Base-by-base conservation (phyloP, 768 basidiomycete genomes). In the Hypholoma fasciculare region DNA sequence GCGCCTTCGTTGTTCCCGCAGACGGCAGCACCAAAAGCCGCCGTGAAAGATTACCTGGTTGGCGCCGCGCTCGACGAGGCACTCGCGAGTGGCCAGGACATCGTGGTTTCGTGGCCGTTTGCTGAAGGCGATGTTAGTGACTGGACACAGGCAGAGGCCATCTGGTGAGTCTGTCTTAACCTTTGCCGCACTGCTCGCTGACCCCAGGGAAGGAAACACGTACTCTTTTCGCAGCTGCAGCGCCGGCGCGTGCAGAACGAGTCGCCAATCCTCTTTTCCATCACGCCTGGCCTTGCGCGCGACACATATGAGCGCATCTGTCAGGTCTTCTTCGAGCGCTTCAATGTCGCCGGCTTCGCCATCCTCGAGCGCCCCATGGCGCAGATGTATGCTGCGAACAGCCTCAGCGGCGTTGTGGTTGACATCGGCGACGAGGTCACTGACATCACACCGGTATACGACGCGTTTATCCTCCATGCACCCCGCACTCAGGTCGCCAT, bases 321-420 rank as follows among this genome's bases (percentile, higher is more conserved):
- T 64, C 92, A 90, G 66, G 80, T 92, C 39, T 92, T 96, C 74
- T 97, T 97, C 65, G 94, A 96, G 68, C 88, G 91, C 23, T 92
- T 96, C 82, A 94, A 95, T 67, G 88, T 90, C 26, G 88, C 95
- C 8, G 91, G 87, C 14, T 84, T 96, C 62, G 82, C 83, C 54
- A 79, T 95, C 63, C 77, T 94, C 50, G 89, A 95, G 56, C 90
- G 93, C 0, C 89, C 94, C 19, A 82, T 94, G 71, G 84, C 91
- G 8, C 91, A 94, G 63, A 75, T 96, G 44, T 96, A 92, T 71
- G 85, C 93, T 19, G 83, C 83, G 14, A 88, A 87, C 62, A 79
- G 79, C 55, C 78, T 91, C 57, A 84, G 74, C 54, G 92, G 93
- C 48, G 72, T 96, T 49, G 84, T 94, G 40, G 79, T 97, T 57